Percentiles rank a stretch among this genome's conserved stretches.
phyloP scores from a whole-genome alignment of 2,329 filamentous ascomycete genomes.

The Mariannaea elegans region DNA sequence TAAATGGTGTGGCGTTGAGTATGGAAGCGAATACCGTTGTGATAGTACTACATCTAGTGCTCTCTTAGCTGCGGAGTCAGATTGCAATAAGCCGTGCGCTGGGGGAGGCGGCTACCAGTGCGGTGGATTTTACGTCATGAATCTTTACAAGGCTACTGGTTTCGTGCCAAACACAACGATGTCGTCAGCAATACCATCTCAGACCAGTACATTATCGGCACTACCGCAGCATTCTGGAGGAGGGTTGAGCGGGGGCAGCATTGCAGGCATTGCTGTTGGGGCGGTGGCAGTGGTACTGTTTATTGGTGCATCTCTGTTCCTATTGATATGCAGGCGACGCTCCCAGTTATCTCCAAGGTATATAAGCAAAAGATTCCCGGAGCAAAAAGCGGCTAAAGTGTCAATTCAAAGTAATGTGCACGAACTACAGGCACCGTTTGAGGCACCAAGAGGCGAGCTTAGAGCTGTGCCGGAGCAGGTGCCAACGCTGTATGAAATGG shows the following conservation, averaged over 20 bases:
- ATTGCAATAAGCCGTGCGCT: not conserved
- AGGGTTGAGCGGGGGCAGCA: not conserved
- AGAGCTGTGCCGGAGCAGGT: not conserved
- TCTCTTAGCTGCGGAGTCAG: not conserved
- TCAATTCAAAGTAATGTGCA: not conserved
- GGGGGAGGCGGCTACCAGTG: not conserved
- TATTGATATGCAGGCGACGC: not conserved
- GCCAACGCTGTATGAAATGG: not conserved
- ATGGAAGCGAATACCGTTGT: not conserved
- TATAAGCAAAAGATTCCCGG: too few species aligned
- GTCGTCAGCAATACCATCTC: not conserved
- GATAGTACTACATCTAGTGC: not conserved
- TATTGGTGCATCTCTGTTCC: not conserved
- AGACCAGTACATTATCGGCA: not conserved
- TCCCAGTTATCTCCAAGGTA: not conserved
- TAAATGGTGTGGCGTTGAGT: not conserved
- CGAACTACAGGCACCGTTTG: not conserved
- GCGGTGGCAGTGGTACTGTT: not conserved
- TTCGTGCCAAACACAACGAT: not conserved
- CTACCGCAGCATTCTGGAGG: not conserved
- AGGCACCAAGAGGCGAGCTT: not conserved
- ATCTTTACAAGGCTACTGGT: constrained; percentile 1
- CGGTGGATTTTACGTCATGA: constrained; percentile 1
- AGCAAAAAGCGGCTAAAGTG: not conserved
- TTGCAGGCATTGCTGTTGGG: not conserved